Evolutionary conservation across 352 stramenopile genomes (phyloP).

Genomic region (Peronospora belbahrii): DNA sequence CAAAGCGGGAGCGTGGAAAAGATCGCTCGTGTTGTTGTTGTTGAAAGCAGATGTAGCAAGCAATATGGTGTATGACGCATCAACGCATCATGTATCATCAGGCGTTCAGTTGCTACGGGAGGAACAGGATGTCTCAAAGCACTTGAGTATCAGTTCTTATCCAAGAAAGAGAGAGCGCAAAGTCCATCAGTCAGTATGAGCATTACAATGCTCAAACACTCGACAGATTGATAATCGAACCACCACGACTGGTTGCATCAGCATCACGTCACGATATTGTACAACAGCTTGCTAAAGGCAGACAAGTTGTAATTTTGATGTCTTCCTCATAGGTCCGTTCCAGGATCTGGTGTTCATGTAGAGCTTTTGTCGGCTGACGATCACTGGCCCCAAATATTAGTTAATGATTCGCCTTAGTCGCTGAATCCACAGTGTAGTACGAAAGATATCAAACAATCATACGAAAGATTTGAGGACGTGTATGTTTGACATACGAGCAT

Average conservation of each 20-base stretch:
- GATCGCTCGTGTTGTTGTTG: slow-evolving; percentile 38
- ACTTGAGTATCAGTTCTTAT: slow-evolving; percentile 7
- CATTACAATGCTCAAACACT: slow-evolving; percentile 3
- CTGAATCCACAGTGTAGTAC: background rate
- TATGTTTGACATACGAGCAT: slow-evolving; percentile 4
- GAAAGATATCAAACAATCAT: background rate
- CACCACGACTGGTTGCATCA: background rate
- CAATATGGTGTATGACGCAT: slow-evolving; percentile 3
- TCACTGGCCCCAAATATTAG: background rate
- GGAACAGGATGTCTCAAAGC: slow-evolving; percentile 1
- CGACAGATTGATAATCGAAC: slow-evolving; percentile 1
- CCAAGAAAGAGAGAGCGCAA: slow-evolving; percentile 6
- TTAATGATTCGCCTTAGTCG: slow-evolving; percentile 2
- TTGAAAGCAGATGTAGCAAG: background rate
- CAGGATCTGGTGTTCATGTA: no score
- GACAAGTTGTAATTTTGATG: slow-evolving; percentile 8
- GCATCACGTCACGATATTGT: slow-evolving; percentile 7
- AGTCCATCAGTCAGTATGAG: background rate
- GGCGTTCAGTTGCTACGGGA: slow-evolving; percentile 15
- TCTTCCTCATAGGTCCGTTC: no score
- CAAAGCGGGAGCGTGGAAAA: slow-evolving; percentile 36
- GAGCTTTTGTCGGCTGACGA: no score
- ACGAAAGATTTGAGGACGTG: background rate
- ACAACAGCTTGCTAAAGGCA: slow-evolving; percentile 12
- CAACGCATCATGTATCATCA: slow-evolving; percentile 8